Conservation (phyloP, 306 rosid species). For the Pterocarpus santalinus region DNA sequence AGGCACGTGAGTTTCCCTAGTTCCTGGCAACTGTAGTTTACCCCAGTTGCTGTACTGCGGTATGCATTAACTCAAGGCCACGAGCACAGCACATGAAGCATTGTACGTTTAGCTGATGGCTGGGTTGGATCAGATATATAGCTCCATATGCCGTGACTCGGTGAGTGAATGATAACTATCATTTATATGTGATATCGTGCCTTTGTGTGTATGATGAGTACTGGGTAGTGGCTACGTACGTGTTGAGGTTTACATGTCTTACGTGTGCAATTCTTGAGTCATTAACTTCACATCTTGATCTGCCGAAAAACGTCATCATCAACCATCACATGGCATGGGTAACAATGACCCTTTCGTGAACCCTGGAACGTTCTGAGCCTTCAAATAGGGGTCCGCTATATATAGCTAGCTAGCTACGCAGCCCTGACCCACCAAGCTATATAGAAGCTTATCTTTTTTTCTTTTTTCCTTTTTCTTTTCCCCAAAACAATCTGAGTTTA, state of each 20-base stretch:
- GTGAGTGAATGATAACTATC: background rate
- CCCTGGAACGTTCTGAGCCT: conserved; percentile 41
- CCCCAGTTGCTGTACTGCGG: conserved; percentile 19
- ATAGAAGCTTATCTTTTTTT: too few species aligned
- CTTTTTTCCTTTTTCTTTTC: too few species aligned
- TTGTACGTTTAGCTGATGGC: background rate
- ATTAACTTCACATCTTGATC: background rate
- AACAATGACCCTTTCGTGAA: conserved; percentile 42
- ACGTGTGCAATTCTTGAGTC: background rate
- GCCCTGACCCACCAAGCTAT: too few species aligned
- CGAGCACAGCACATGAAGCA: conserved; percentile 6
- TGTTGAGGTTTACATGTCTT: too few species aligned
- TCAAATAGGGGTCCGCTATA: conserved; percentile 49
- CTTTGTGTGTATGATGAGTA: too few species aligned
- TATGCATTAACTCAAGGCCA: conserved; percentile 46
- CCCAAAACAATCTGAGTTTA: too few species aligned
- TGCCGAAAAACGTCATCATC: conserved; percentile 43
- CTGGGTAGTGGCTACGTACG: too few species aligned
- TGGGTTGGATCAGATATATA: background rate
- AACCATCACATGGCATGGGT: conserved; percentile 60
- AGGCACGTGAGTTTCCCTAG: conserved; percentile 51
- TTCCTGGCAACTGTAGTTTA: conserved; percentile 19
- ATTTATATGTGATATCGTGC: too few species aligned
- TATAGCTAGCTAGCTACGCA: background rate
- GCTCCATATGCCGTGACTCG: background rate